A percentile compares a stretch with the other conserved stretches of the same genome.
Evolutionary conservation across 768 basidiomycete species (phyloP).

Genomic region (Filobasidium floriforme): DNA sequence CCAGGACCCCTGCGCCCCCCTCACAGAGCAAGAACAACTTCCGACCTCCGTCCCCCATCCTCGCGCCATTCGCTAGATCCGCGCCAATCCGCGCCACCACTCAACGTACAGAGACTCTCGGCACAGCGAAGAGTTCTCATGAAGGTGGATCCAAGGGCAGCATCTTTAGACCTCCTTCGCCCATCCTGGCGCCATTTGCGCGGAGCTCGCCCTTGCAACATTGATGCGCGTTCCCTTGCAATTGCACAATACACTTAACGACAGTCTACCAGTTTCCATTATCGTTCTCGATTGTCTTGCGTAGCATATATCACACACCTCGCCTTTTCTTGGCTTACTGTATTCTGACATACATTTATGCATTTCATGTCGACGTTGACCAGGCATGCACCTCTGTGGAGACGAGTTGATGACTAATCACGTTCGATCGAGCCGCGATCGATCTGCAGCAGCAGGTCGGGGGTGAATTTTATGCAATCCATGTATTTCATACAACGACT

Average conservation of each 20-base stretch:
- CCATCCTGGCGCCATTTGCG: slow-evolving; percentile 22
- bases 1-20: background rate
- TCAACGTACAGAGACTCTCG: background rate
- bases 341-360: background rate
- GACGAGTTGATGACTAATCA: too few species aligned
- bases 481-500: too few species aligned
- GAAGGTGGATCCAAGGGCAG: background rate
- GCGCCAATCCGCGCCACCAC: background rate
- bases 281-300: background rate
- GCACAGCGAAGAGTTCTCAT: background rate
- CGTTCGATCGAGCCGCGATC: too few species aligned
- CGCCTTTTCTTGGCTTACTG: background rate
- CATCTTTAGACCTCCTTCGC: slow-evolving; percentile 17
- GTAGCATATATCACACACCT: background rate
- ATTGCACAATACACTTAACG: background rate
- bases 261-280: background rate
- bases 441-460: too few species aligned
- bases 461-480: too few species aligned
- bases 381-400: too few species aligned
- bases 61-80: background rate
- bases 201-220: background rate
- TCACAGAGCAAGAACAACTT: background rate
- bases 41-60: background rate
- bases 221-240: background rate
- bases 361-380: background rate